phyloP scores from a whole-genome alignment of 345 rosid species.

The Mallotus nudiflorus region DNA sequence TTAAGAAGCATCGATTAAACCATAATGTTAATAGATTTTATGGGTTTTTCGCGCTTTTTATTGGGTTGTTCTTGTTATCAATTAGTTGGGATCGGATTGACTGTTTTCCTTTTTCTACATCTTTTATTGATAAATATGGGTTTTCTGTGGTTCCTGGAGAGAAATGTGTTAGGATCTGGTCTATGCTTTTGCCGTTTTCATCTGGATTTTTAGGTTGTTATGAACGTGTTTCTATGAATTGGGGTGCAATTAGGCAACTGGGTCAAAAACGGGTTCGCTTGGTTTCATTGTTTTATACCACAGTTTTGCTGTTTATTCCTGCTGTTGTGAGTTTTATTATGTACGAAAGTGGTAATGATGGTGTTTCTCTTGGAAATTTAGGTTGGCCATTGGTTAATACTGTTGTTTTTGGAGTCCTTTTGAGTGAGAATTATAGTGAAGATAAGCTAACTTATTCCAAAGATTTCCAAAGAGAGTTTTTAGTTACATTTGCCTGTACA shows the following conservation, averaged over 20 bases:
- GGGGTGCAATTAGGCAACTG: constrained; percentile 58
- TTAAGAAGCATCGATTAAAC: constrained; percentile 17
- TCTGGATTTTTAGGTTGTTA: constrained; percentile 88
- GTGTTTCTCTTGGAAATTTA: constrained; percentile 54
- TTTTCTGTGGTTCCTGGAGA: constrained; percentile 49
- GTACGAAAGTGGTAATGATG: constrained; percentile 44
- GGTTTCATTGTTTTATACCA: constrained; percentile 63
- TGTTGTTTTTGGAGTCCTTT: constrained; percentile 82
- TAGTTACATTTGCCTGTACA: constrained; percentile 72
- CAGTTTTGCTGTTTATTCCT: constrained; percentile 67
- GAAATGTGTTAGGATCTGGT: constrained; percentile 71
- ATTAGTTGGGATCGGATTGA: constrained; percentile 86
- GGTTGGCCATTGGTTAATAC: constrained; percentile 93
- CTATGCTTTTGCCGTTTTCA: constrained; percentile 78
- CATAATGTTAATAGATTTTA: constrained; percentile 27
- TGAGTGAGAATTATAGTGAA: constrained; percentile 72
- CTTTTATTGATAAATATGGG: constrained; percentile 40
- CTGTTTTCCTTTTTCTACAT: constrained; percentile 70
- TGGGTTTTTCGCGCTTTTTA: constrained; percentile 61
- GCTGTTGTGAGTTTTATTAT: constrained; percentile 60
- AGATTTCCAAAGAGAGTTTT: constrained; percentile 68
- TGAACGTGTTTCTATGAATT: constrained; percentile 73
- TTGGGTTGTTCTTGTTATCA: constrained; percentile 69
- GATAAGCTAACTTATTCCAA: constrained; percentile 55
- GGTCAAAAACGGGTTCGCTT: constrained; percentile 70